Evolutionary conservation across 2,329 filamentous ascomycete genomes (phyloP), one percentile per base, ranked within the genome.

Genomic region (Trichoderma guizhouense): DNA sequence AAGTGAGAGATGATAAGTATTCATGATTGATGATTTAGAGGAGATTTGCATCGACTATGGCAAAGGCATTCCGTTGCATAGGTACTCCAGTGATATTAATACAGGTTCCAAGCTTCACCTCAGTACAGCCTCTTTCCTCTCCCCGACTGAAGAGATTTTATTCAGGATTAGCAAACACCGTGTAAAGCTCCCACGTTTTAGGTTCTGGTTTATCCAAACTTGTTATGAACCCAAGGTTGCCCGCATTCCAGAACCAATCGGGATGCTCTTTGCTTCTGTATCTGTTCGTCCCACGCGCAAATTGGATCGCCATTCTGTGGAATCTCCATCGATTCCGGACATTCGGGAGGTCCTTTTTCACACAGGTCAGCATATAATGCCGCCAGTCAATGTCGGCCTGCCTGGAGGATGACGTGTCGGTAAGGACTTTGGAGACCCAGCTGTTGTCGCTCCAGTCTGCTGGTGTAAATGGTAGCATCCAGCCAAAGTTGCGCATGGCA

Each of bases 401-500:
- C n/a, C 15, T 55, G 26, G 28, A 61, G 0, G 53, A 61, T 11
- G 66, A 61, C 3, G 53, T 69, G 26, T 60, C 65, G 34, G 65
- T 26, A 4, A 58, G 26, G 7, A 32, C 7, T 4, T 43, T 34
- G 18, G 12, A 26, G 18, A 24, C 53, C 65, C 65, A 58, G 30
- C 30, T 43, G 24, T 68, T 68, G 11, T 68, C 65, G 15, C 12
- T 43, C 65, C 65, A 68, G 15, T 68, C 65, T 6, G 65, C 65
- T 24, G 65, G 65, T 26, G 65, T 68, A 12, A 68, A 68, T 14
- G 65, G 65, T n/a, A 60, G 9, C 65, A 68, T 68, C 65, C 65
- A 68, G 21, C 65, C 65, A 32, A 68, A 68, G 53, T 68, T 68
- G 24, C 65, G 65, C 24, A 68, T 26, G 7, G 65, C 53, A 12